A percentile compares a stretch with the other conserved stretches of the same genome.
These are phyloP conservation scores for Scheffersomyces stipitis DNA, from an alignment of 805 yeast genomes.

Conservation along the genomic window DNA sequence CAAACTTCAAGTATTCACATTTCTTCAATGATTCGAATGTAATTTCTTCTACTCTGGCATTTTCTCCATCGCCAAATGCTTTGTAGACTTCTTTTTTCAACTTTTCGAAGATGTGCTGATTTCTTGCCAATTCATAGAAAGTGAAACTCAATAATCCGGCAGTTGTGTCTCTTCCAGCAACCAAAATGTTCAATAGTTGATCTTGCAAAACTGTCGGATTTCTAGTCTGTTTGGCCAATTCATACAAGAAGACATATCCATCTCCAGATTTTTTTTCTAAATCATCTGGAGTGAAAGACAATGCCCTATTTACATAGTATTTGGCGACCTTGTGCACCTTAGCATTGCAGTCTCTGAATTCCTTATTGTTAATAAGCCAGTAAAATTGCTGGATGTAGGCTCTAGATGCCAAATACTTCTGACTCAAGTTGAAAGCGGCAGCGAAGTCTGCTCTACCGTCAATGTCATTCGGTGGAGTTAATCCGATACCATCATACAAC, in stretches of 20 bases:
- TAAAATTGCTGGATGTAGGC: conserved; percentile 26
- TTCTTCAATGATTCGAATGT: conserved; percentile 24
- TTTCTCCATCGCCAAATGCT: conserved; percentile 21
- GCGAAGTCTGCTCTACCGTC: conserved; percentile 31
- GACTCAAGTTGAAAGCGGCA: conserved; percentile 32
- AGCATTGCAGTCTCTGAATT: conserved; percentile 30
- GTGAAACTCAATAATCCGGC: too few species aligned
- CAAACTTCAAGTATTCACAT: conserved; percentile 25
- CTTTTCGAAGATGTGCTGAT: conserved; percentile 18
- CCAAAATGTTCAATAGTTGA: conserved; percentile 27
- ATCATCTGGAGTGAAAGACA: conserved; percentile 12
- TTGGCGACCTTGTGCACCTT: conserved; percentile 31
- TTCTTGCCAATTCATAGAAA: conserved; percentile 22
- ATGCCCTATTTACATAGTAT: conserved; percentile 13
- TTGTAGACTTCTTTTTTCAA: conserved; percentile 18
- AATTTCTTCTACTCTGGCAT: conserved; percentile 18
- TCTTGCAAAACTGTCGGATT: conserved; percentile 24
- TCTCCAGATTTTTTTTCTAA: conserved; percentile 13
- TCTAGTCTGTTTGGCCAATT: conserved; percentile 25
- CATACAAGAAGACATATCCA: too few species aligned
- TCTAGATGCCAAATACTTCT: conserved; percentile 34
- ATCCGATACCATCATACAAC: conserved; percentile 23
- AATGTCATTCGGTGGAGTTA: conserved; percentile 5
- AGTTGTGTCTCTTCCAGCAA: conserved; percentile 31
- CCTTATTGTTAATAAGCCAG: conserved; percentile 15